phyloP scores from a whole-genome alignment of 768 basidiomycete species.

The Kwoniella heveanensis region DNA sequence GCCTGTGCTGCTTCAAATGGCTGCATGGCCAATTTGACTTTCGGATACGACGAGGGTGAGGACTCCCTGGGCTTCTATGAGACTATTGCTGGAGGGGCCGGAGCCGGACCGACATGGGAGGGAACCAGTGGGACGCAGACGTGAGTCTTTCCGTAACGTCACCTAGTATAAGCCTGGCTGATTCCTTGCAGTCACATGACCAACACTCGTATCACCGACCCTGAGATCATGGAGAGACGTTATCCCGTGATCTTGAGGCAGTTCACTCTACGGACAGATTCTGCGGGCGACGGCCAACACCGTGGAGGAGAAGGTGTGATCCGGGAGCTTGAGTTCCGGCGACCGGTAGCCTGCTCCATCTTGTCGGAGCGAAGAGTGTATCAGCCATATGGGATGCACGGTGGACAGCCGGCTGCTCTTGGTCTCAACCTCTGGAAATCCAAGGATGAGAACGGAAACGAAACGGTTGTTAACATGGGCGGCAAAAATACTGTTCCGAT shows the following conservation, averaged over 20 bases:
- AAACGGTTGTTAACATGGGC: constrained; percentile 17
- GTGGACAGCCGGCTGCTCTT: constrained; percentile 45
- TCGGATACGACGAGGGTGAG: constrained; percentile 80
- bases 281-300: constrained; percentile 40
- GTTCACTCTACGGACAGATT: constrained; percentile 35
- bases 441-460: constrained; percentile 9
- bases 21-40: constrained; percentile 78
- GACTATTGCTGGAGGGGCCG: constrained; percentile 51
- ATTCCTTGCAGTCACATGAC: constrained; percentile 3
- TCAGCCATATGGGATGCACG: constrained; percentile 58
- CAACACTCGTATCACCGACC: constrained; percentile 43
- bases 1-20: constrained; percentile 92
- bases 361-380: constrained; percentile 39
- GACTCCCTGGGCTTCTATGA: constrained; percentile 74
- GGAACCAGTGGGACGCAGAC: constrained; percentile 34
- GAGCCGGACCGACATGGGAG: constrained; percentile 46
- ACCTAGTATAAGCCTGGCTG: not conserved
- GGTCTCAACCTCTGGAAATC: constrained; percentile 17
- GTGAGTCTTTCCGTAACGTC: constrained; percentile 7
- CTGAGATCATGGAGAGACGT: constrained; percentile 39
- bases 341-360: constrained; percentile 30
- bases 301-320: constrained; percentile 42
- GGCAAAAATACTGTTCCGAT: constrained; percentile 19
- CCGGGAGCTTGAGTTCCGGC: constrained; percentile 40
- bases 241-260: constrained; percentile 41